Percentiles rank a stretch among this genome's conserved stretches.
These are phyloP conservation scores for Vigna hirtella DNA, from an alignment of 306 rosid species.

Conservation along the genomic window DNA sequence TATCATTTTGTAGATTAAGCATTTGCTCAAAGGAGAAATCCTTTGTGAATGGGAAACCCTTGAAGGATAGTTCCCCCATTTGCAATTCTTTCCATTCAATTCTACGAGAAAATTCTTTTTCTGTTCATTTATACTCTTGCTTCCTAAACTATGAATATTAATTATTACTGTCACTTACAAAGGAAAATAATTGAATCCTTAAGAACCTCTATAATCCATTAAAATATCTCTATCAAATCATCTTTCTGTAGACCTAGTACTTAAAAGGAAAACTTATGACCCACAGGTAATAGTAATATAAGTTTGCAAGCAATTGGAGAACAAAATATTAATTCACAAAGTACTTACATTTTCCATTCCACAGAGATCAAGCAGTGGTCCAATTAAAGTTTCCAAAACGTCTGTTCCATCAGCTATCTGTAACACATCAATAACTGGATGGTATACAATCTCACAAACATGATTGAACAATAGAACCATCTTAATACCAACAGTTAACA, in stretches of 20 bases:
- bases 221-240: slow-evolving; percentile 26
- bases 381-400: slow-evolving; percentile 64
- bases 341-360: slow-evolving; percentile 75
- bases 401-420: slow-evolving; percentile 76
- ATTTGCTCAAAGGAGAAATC: background rate
- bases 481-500: slow-evolving; percentile 30
- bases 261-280: slow-evolving; percentile 25
- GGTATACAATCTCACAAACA: slow-evolving; percentile 37
- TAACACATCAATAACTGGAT: slow-evolving; percentile 47
- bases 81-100: background rate
- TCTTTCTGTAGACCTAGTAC: slow-evolving; percentile 22
- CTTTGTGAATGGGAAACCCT: background rate
- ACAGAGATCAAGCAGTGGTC: slow-evolving; percentile 82
- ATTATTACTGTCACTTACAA: background rate
- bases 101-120: background rate
- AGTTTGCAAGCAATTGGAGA: slow-evolving; percentile 25
- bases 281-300: slow-evolving; percentile 26
- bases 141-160: background rate
- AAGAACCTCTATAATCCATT: slow-evolving; percentile 24
- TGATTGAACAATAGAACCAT: slow-evolving; percentile 35
- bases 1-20: background rate
- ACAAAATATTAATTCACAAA: slow-evolving; percentile 32
- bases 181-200: slow-evolving; percentile 8
- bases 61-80: background rate
- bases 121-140: background rate